Base-by-base conservation (phyloP, 495 filamentous ascomycete genomes). In the Pyrenula aspistea region DNA sequence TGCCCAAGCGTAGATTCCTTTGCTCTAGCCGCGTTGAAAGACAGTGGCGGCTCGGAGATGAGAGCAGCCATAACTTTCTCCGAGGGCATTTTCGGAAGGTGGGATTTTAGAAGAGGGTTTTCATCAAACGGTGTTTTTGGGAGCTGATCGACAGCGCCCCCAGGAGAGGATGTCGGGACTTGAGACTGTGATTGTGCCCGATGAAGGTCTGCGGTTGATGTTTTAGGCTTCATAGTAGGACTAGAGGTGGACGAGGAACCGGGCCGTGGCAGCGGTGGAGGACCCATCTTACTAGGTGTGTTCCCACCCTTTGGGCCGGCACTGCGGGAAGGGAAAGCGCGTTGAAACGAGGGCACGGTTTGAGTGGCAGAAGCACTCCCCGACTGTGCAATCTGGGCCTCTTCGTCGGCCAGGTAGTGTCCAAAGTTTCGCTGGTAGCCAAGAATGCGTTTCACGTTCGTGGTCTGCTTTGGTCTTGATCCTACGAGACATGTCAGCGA, bases 361-460 rank as follows among this genome's bases (percentile, higher is more conserved):
- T 10, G 23, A 53, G 53, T 58, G 36, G 53, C 61, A 12, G 55
- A 49, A n/a, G 59, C 56, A 54, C 67, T 65, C 55, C 76, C 72
- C 25, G 73, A 68, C 51, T 72, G 71, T 1, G 78, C 74, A 48
- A 83, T 65, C 21, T 85, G 73, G 8, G 91, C 91, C 61, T 89
- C 83, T 71, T 89, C 91, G 68, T 96, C 91, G 56, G 88, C 87
- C 31, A 96, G 79, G 64, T 96, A 86, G 69, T 96, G 94, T 48
- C 83, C 79, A 62, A 95, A 95, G 0, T 88, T 91, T 74, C 96
- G 96, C 68, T 94, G 87, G 1, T 85, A 91, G 61, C 84, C 82
- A n/a, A 96, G 74, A 61, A 96, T 93, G 64, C 87, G 87, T 61
- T 89, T 87, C n/a, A 93, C 88, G 64, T 85, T 87, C 2, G 86